phyloP scores from a whole-genome alignment of 1,284 basidiomycete genomes.

The Clitocybe nebularis region DNA sequence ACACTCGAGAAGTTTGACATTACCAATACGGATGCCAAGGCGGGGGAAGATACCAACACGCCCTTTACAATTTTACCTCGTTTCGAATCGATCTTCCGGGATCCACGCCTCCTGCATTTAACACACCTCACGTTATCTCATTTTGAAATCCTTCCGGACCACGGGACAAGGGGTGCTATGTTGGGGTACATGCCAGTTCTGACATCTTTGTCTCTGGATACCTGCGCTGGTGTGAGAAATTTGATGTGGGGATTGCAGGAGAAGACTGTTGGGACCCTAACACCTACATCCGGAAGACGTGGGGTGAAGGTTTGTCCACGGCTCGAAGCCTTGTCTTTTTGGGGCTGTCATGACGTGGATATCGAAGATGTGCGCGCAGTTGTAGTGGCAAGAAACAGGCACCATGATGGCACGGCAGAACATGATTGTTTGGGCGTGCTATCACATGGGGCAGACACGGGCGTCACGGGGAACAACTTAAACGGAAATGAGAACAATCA shows the following conservation, averaged over 20 bases:
- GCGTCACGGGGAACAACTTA: slow-evolving; percentile 5
- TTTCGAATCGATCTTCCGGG: slow-evolving; percentile 33
- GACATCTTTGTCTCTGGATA: slow-evolving; percentile 29
- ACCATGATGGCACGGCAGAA: slow-evolving; percentile 13
- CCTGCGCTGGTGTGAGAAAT: slow-evolving; percentile 25
- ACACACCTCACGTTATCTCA: slow-evolving; percentile 33
- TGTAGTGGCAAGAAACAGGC: slow-evolving; percentile 34
- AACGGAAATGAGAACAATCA: slow-evolving; percentile 15
- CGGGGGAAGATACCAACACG: slow-evolving; percentile 3
- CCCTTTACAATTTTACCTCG: slow-evolving; percentile 25
- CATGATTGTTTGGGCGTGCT: slow-evolving; percentile 9
- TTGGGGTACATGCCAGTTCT: slow-evolving; percentile 34
- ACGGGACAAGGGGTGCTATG: slow-evolving; percentile 24
- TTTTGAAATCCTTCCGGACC: slow-evolving; percentile 26
- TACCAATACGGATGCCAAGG: slow-evolving; percentile 20
- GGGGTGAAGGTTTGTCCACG: slow-evolving; percentile 42
- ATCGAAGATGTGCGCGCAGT: slow-evolving; percentile 30
- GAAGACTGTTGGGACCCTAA: slow-evolving; percentile 17
- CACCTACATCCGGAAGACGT: slow-evolving; percentile 15
- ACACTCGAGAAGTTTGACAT: slow-evolving; percentile 43
- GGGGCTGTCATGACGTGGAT: slow-evolving; percentile 43
- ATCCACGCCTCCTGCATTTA: slow-evolving; percentile 32
- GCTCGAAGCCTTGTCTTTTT: slow-evolving; percentile 45
- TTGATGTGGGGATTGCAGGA: slow-evolving; percentile 26
- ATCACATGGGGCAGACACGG: slow-evolving; percentile 18